Evolutionary conservation across 2,329 filamentous ascomycete genomes (phyloP).

Genomic region (Zopfia rhizophila): DNA sequence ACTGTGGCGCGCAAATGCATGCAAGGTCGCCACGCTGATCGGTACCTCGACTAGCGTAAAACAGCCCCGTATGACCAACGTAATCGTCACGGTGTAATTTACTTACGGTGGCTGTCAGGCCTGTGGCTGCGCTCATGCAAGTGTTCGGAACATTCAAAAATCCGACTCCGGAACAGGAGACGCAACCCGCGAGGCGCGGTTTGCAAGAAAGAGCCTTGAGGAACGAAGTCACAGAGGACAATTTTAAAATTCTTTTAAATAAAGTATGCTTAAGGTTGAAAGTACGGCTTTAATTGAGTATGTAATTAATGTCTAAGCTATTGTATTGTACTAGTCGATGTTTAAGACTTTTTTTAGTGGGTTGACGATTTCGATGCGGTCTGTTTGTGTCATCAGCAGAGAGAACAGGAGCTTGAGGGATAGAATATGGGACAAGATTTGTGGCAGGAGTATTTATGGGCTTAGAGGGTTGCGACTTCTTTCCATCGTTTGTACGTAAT

Average conservation of each 20-base stretch:
- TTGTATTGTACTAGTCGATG: slow-evolving; percentile 7
- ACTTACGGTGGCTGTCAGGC: no score
- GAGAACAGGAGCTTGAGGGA: slow-evolving; percentile 10
- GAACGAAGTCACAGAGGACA: slow-evolving; percentile 12
- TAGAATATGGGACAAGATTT: slow-evolving; percentile 10
- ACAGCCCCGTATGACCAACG: no score
- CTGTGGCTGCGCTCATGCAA: no score
- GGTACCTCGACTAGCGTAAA: no score
- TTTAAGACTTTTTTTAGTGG: slow-evolving; percentile 6
- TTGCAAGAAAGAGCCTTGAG: slow-evolving; percentile 14
- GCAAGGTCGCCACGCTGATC: slow-evolving; percentile 10
- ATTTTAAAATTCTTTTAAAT: slow-evolving; percentile 5
- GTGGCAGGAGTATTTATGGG: slow-evolving; percentile 7
- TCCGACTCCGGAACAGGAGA: no score
- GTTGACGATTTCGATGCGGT: slow-evolving; percentile 10
- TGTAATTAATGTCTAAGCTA: slow-evolving; percentile 8
- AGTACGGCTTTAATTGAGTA: no score
- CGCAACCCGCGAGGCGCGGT: no score
- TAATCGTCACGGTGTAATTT: no score
- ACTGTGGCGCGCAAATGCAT: slow-evolving; percentile 14
- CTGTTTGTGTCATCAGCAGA: slow-evolving; percentile 9
- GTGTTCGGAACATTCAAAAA: no score
- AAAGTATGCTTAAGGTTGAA: slow-evolving; percentile 2
- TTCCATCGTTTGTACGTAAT: no score
- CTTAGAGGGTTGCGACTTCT: no score